Base-by-base conservation (phyloP, 768 basidiomycete genomes). In the Suillus luteus region DNA sequence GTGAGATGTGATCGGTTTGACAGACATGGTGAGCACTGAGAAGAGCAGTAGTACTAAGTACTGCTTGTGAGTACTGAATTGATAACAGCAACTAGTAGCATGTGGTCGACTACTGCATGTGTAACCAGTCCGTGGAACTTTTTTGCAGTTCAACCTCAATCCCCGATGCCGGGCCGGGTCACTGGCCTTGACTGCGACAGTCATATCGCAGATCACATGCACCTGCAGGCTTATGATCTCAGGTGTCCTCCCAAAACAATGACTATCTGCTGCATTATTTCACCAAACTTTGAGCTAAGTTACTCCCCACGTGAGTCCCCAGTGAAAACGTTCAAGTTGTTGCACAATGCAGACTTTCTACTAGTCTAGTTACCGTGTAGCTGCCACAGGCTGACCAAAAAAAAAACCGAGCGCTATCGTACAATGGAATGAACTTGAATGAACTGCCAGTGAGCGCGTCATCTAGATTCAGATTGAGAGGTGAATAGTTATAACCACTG, bases 1-100 rank as follows among this genome's bases (percentile, higher is more conserved):
- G 15, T 62, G 51, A 43, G 61, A 62, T 17, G 61, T 62, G 52
- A 62, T 62, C 8, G n/a, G 12, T 62, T 58, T 59, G 38, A 62
- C 61, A 9, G 61, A 37, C 61, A 62, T 62, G 15, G 49, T 43
- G 37, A 37, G 55, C 24, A 40, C 24, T 43, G 37, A 37, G 55
- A 15, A n/a, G n/a, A n/a, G n/a, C n/a, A n/a, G n/a, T n/a, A n/a
- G n/a, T n/a, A n/a, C n/a, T n/a, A n/a, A n/a, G n/a, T n/a, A n/a
- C n/a, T n/a, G 22, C 15, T 24, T 14, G 22, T 37, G 17, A n/a
- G n/a, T n/a, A 10, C 22, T 24, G 24, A 33, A 54, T 54, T 35
- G 19, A 54, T 15, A 52, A 17, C 10, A 2, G 27, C 14, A 15
- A 10, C 3, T 51, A 51, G 49, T 9, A 17, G 31, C 31, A 31